phyloP scores from a whole-genome alignment of 1,284 basidiomycete genomes.

The Phellopilus nigrolimitatus region DNA sequence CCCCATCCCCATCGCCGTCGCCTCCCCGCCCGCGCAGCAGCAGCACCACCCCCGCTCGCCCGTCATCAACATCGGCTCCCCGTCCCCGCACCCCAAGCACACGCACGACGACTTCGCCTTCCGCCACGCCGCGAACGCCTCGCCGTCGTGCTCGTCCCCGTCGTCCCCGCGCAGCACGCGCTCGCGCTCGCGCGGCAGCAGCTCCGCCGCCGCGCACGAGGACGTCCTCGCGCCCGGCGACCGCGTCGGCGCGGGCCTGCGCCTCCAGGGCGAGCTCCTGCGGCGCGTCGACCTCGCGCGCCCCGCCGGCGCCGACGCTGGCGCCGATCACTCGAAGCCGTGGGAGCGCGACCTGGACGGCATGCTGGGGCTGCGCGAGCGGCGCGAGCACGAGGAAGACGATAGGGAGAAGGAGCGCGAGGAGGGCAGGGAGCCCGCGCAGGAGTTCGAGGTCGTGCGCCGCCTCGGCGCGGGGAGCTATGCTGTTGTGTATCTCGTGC shows the following conservation, averaged over 20 bases:
- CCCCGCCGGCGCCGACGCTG: slow-evolving; percentile 25
- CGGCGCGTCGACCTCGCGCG: slow-evolving; percentile 42
- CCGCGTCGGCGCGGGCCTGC: slow-evolving; percentile 58
- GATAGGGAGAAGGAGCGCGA: slow-evolving; percentile 32
- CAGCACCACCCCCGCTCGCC: no score
- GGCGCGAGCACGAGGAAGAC: background rate
- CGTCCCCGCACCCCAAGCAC: slow-evolving; percentile 11
- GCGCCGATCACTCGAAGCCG: slow-evolving; percentile 14
- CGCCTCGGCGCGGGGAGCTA: slow-evolving; percentile 86
- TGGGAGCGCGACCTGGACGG: slow-evolving; percentile 3
- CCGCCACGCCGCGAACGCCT: background rate
- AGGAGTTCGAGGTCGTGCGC: slow-evolving; percentile 78
- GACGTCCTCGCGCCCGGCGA: slow-evolving; percentile 70
- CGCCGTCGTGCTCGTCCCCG: background rate
- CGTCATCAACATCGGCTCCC: slow-evolving; percentile 16
- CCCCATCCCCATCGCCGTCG: background rate
- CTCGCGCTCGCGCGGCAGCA: slow-evolving; percentile 24
- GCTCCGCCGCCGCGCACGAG: slow-evolving; percentile 40
- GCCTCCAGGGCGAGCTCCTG: slow-evolving; percentile 60
- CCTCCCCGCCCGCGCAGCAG: slow-evolving; percentile 1
- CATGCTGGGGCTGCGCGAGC: background rate
- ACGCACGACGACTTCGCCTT: slow-evolving; percentile 13
- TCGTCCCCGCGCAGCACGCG: slow-evolving; percentile 18
- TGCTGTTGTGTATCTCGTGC: slow-evolving; percentile 90
- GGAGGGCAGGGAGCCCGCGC: no score